Evolutionary conservation across 495 filamentous ascomycete species (phyloP).

Genomic region (Hapsidospora chrysogenum): DNA sequence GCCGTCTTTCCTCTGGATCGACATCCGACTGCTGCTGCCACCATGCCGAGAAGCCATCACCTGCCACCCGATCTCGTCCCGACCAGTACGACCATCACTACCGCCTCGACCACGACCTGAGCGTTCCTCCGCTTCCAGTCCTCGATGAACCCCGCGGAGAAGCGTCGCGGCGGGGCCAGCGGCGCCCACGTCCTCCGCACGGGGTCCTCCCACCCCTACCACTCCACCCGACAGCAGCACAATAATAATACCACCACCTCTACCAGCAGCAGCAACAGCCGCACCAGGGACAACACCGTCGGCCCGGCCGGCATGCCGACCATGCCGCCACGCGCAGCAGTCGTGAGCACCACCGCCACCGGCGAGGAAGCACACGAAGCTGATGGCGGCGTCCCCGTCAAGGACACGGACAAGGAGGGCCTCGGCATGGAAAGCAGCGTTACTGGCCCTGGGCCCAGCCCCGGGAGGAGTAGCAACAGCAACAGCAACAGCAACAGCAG

Average conservation of each 20-base stretch:
- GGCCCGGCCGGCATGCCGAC: too few species aligned
- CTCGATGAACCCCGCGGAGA: slow-evolving; percentile 14
- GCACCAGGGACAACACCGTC: background rate
- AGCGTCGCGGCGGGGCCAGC: slow-evolving; percentile 11
- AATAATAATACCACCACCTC: background rate
- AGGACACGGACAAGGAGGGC: background rate
- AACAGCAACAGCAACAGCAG: slow-evolving; percentile 2
- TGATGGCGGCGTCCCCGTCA: background rate
- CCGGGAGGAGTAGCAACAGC: background rate
- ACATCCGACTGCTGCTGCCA: slow-evolving; percentile 1
- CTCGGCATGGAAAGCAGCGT: background rate
- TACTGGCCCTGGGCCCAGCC: slow-evolving; percentile 1
- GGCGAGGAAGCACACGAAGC: background rate
- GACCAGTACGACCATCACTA: background rate
- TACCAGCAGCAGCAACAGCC: slow-evolving; percentile 1
- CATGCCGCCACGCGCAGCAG: slow-evolving; percentile 6
- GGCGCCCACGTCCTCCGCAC: too few species aligned
- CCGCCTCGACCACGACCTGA: background rate
- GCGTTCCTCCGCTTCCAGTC: slow-evolving; percentile 5
- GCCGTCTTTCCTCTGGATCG: too few species aligned
- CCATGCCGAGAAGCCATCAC: background rate
- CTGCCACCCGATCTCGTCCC: background rate
- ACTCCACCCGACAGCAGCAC: background rate
- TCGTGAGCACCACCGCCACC: background rate
- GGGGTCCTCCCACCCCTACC: background rate